Conservation (phyloP, 2,329 filamentous ascomycete species). For the Canariomyces notabilis region DNA sequence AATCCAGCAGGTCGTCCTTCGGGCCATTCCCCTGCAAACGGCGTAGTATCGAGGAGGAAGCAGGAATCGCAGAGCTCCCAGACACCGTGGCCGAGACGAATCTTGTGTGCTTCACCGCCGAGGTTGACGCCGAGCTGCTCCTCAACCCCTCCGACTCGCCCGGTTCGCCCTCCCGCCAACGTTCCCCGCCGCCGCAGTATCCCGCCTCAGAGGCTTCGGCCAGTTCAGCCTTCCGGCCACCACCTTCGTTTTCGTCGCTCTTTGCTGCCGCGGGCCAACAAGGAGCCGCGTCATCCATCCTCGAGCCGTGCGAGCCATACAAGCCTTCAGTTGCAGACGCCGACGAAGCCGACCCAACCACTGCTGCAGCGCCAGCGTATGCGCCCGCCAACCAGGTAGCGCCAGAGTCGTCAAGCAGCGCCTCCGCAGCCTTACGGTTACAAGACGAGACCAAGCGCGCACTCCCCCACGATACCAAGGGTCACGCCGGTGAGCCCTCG, state of each 20-base stretch:
- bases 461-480: constrained; percentile 76
- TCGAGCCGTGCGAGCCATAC: constrained; percentile 34
- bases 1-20: constrained; percentile 39
- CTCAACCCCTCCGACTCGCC: constrained; percentile 4
- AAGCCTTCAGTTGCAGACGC: constrained; percentile 35
- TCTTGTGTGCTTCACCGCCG: constrained; percentile 27
- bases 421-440: constrained; percentile 28
- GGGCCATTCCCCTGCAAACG: constrained; percentile 28
- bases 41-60: constrained; percentile 32
- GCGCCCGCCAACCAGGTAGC: constrained; percentile 19
- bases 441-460: constrained; percentile 75
- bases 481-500: constrained; percentile 42
- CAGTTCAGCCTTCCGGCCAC: constrained; percentile 40
- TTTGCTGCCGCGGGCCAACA: constrained; percentile 39
- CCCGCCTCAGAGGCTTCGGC: constrained; percentile 51
- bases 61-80: constrained; percentile 22
- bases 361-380: constrained; percentile 52
- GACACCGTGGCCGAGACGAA: constrained; percentile 24
- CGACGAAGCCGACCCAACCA: constrained; percentile 23
- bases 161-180: constrained; percentile 18
- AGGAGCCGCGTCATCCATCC: constrained; percentile 31
- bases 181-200: constrained; percentile 56
- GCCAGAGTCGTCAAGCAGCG: constrained; percentile 21
- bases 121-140: constrained; percentile 25
- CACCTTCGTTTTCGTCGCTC: constrained; percentile 58